phyloP scores from a whole-genome alignment of 306 rosid genomes.

The Medicago truncatula region MtrunA17r5.0-ANR NC_053043.1:40924001-40924500 shows the following conservation, averaged over 20 bases:
- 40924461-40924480: too few relatives aligned
- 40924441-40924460: too few relatives aligned
- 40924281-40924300: too few relatives aligned
- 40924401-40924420: too few relatives aligned
- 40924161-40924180: slow-evolving; percentile 58
- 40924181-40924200: slow-evolving; percentile 56
- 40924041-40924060: slow-evolving; percentile 76
- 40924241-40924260: background rate
- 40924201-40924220: slow-evolving; percentile 68
- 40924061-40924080: slow-evolving; percentile 63
- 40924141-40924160: slow-evolving; percentile 57
- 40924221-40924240: slow-evolving; percentile 83
- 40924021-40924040: slow-evolving; percentile 46
- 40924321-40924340: too few relatives aligned
- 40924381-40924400: too few relatives aligned
- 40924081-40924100: slow-evolving; percentile 67
- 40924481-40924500: too few relatives aligned
- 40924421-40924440: too few relatives aligned
- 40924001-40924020: slow-evolving; percentile 62
- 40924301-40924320: too few relatives aligned
- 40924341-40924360: too few relatives aligned
- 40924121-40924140: slow-evolving; percentile 55
- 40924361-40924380: too few relatives aligned
- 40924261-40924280: too few relatives aligned
- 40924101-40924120: slow-evolving; percentile 63